Evolutionary conservation across 257 asterid species (phyloP).

Genomic region (Solanum acaule): DNA sequence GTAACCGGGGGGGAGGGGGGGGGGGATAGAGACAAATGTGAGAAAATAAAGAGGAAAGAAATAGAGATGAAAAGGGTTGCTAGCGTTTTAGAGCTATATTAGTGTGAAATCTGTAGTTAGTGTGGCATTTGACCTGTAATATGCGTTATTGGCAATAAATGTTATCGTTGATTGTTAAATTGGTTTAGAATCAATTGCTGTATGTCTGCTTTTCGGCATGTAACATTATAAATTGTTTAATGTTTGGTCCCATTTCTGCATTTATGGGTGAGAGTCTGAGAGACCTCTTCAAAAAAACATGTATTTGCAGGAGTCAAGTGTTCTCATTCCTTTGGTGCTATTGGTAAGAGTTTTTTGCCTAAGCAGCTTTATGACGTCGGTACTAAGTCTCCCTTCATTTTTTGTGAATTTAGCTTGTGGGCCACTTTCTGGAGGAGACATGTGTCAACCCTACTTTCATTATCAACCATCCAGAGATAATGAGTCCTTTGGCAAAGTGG

Average conservation of each 20-base stretch:
- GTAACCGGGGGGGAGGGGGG: background rate
- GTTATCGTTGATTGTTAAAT: background rate
- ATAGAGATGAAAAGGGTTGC: background rate
- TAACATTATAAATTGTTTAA: background rate
- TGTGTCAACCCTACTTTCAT: constrained; percentile 69
- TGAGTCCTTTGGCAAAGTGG: constrained; percentile 97
- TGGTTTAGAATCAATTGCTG: background rate
- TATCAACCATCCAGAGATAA: constrained; percentile 89
- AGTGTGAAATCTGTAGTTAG: background rate
- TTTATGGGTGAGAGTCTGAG: background rate
- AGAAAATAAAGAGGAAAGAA: background rate
- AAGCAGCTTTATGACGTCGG: background rate
- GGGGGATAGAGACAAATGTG: background rate
- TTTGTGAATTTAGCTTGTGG: constrained; percentile 53
- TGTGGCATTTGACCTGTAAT: background rate
- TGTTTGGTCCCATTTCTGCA: background rate
- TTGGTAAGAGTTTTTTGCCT: background rate
- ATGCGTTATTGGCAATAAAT: background rate
- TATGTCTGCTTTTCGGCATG: background rate
- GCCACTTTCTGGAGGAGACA: constrained; percentile 84
- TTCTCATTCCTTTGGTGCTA: background rate
- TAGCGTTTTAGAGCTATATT: background rate
- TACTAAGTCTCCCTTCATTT: background rate
- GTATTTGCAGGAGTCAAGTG: too few species aligned
- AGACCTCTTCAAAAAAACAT: background rate